Evolutionary conservation across 2,329 filamentous ascomycete genomes (phyloP), one percentile per base, ranked within the genome.

Genomic region (Penicillium olsonii): DNA sequence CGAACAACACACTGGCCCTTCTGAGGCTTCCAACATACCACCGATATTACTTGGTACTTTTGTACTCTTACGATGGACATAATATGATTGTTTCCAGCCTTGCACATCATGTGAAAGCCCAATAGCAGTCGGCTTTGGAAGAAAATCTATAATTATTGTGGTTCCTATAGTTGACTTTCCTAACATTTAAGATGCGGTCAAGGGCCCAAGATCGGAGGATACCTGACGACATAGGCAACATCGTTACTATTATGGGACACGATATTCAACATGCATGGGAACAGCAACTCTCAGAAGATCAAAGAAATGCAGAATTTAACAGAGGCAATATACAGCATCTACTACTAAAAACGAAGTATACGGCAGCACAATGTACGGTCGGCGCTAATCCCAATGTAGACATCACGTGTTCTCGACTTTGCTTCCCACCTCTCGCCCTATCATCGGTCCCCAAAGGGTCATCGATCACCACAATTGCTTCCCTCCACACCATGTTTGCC

Each of bases 401-500:
- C n/a, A 11, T 56, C 60, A 64, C 55, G 56, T 64, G 60, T 33
- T 31, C 19, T 53, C 22, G 42, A 55, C 53, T 46, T 48, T 52
- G 37, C 34, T 54, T 56, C 53, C 54, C 59, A 56, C 54, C 53
- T 53, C 57, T 53, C 57, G 50, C 52, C 58, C 61, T 58, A 63
- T 57, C 60, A 56, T 51, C 45, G 45, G 29, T 53, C 43, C 49
- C 45, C 56, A 56, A 63, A 64, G 64, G 57, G 66, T 64, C 61
- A 64, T 61, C 57, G 61, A 61, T 62, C 57, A 60, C 58, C 55
- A 53, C 64, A 55, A 65, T 68, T 65, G 56, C 58, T 51, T 53
- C 53, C 51, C 22, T 24, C 22, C 63, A 66, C 64, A 66, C 60
- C 56, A 75, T 75, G 72, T 71, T 73, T 60, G 60, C 68, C 58